Base-by-base conservation (phyloP, 2,329 filamentous ascomycete genomes). In the Colletotrichum sojae region DNA sequence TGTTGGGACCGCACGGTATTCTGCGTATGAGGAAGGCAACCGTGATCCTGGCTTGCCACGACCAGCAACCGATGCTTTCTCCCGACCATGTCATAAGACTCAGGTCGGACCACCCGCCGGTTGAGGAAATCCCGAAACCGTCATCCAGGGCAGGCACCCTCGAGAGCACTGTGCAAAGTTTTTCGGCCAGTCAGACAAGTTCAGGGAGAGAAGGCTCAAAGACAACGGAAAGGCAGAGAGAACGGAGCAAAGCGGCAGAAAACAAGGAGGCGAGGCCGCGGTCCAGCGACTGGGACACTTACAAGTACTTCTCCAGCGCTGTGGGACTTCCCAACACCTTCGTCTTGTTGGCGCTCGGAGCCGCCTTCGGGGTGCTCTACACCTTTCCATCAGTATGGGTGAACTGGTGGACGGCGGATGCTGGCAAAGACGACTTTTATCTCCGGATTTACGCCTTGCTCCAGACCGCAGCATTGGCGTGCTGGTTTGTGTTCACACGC, bases 281-380 rank as follows among this genome's bases (percentile, higher is more conserved):
- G 10, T 1, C 13, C 10, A 43, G 40, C 40, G 40, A 43, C 40
- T 43, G 13, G 40, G 5, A n/a, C 16, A 43, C 40, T 5, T 43
- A 43, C 40, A 43, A 43, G 40, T 43, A 43, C 40, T 43, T 43
- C 6, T 5, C 15, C 13, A n/a, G 16, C 16, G 40, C 40, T 5
- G 40, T 43, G 13, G 13, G 40, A n/a, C 5, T 43, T 15, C 40
- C 40, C 2, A 43, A 43, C 15, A 5, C 16, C 13, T 15, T n/a
- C 4, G 13, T 43, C 49, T 78, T 79, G 18, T 76, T 80, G 5
- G 84, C 83, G 0, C 80, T 22, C 9, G 49, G 25, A 16, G 25
- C 25, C 15, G 49, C 25, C 15, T 52, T 52, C 18, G 20, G 49
- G 12, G 13, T 22, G 2, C 49, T 52, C 16, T 52, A 43, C 40